These are phyloP conservation scores for Endoconidiophora laricicola DNA, from an alignment of 2,329 filamentous ascomycete species.

Conservation along the genomic window DNA sequence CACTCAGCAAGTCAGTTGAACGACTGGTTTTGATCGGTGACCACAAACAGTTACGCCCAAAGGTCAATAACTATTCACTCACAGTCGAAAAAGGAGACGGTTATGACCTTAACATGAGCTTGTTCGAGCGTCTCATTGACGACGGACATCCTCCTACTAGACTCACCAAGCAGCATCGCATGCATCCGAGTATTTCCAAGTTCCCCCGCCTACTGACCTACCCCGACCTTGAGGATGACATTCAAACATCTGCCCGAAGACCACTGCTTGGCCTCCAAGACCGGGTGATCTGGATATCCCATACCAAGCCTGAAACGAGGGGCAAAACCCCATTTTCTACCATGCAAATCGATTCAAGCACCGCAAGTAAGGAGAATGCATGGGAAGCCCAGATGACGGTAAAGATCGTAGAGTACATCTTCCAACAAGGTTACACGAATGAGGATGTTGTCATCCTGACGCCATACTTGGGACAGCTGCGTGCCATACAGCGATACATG, in stretches of 20 bases:
- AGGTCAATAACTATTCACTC: slow-evolving; percentile 43
- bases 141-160: slow-evolving; percentile 36
- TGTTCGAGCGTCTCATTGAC: slow-evolving; percentile 51
- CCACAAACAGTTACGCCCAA: slow-evolving; percentile 55
- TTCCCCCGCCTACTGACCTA: slow-evolving; percentile 44
- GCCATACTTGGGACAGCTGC: slow-evolving; percentile 55
- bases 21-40: slow-evolving; percentile 58
- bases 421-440: slow-evolving; percentile 53
- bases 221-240: slow-evolving; percentile 39
- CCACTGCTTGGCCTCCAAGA: slow-evolving; percentile 38
- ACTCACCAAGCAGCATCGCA: slow-evolving; percentile 48
- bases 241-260: slow-evolving; percentile 29
- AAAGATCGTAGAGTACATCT: slow-evolving; percentile 47
- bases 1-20: slow-evolving; percentile 36
- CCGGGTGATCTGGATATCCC: slow-evolving; percentile 51
- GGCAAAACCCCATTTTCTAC: slow-evolving; percentile 13
- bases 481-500: slow-evolving; percentile 36
- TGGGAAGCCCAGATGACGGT: slow-evolving; percentile 53
- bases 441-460: slow-evolving; percentile 51
- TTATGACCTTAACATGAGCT: slow-evolving; percentile 36
- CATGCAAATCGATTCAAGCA: slow-evolving; percentile 26
- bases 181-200: slow-evolving; percentile 48
- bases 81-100: slow-evolving; percentile 31
- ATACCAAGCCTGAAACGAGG: slow-evolving; percentile 19
- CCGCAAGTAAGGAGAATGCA: slow-evolving; percentile 33